phyloP scores from a whole-genome alignment of 1,284 basidiomycete species.

The Moesziomyces parantarcticus region DNA sequence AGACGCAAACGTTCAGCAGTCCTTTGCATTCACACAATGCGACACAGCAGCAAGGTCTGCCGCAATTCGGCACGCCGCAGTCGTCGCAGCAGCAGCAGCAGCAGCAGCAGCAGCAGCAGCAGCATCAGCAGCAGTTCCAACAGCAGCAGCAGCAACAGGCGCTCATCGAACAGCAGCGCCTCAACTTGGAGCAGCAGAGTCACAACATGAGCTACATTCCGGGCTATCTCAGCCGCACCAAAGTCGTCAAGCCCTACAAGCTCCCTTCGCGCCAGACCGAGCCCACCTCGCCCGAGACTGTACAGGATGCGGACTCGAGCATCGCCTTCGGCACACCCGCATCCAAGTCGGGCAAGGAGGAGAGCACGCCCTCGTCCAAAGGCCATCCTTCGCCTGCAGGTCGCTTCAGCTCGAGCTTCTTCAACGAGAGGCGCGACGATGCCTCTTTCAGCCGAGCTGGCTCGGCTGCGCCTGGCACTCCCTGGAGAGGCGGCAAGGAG shows the following conservation, averaged over 20 bases:
- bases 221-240: slow-evolving; percentile 48
- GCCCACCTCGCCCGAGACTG: slow-evolving; percentile 38
- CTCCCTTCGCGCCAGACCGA: slow-evolving; percentile 44
- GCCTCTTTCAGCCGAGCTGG: slow-evolving; percentile 30
- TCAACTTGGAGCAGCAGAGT: slow-evolving; percentile 38
- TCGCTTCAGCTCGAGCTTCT: slow-evolving; percentile 58
- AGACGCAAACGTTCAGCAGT: slow-evolving; percentile 27
- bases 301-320: slow-evolving; percentile 43
- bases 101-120: slow-evolving; percentile 26
- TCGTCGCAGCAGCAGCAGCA: slow-evolving; percentile 24
- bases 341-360: slow-evolving; percentile 47
- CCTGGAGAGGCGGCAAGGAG: slow-evolving; percentile 43
- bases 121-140: slow-evolving; percentile 11
- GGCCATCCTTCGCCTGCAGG: slow-evolving; percentile 44
- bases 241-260: slow-evolving; percentile 49
- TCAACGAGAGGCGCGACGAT: slow-evolving; percentile 47
- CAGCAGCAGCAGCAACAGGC: slow-evolving; percentile 28
- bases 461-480: slow-evolving; percentile 32
- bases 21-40: slow-evolving; percentile 24
- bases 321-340: slow-evolving; percentile 52
- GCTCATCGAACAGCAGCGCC: slow-evolving; percentile 37
- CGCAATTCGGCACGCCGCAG: slow-evolving; percentile 22
- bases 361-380: slow-evolving; percentile 29
- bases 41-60: slow-evolving; percentile 10
- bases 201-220: slow-evolving; percentile 52